Percentiles rank a stretch among this genome's conserved stretches.
Evolutionary conservation across 2,329 filamentous ascomycete genomes (phyloP).

Genomic region (Colletotrichum somersetense): DNA sequence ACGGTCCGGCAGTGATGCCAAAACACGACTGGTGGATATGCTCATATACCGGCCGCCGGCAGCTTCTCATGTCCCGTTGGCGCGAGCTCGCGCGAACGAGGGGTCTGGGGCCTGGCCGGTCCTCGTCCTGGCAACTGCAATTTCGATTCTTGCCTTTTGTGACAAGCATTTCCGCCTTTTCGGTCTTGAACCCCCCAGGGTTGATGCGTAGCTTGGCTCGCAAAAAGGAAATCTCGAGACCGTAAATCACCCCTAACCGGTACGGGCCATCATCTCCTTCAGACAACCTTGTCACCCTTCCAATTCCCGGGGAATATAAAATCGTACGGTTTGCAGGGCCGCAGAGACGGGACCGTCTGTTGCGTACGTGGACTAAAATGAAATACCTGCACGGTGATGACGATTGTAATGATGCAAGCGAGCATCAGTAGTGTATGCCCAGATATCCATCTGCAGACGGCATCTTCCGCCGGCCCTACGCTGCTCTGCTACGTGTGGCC

Average conservation of each 20-base stretch:
- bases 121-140: neutral
- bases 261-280: neutral
- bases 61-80: conserved; percentile 16
- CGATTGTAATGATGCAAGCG: conserved; percentile 8
- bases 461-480: conserved; percentile 6
- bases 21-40: conserved; percentile 26
- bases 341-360: neutral
- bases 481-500: conserved; percentile 4
- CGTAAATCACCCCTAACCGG: neutral
- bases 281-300: neutral
- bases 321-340: conserved; percentile 10
- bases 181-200: neutral
- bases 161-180: neutral
- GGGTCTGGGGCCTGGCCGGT: conserved; percentile 18
- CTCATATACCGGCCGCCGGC: conserved; percentile 34
- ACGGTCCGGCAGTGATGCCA: conserved; percentile 25
- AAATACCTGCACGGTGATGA: neutral
- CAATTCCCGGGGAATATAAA: neutral
- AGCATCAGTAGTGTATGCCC: neutral
- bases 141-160: neutral
- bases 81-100: neutral
- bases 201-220: neutral
- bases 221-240: conserved; percentile 9
- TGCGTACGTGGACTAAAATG: neutral
- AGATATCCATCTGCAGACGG: conserved; percentile 7